Evolutionary conservation across 108 stramenopile genomes (phyloP), one percentile per base, ranked within the genome.

Genomic region (Schizochytrium sp.): DNA sequence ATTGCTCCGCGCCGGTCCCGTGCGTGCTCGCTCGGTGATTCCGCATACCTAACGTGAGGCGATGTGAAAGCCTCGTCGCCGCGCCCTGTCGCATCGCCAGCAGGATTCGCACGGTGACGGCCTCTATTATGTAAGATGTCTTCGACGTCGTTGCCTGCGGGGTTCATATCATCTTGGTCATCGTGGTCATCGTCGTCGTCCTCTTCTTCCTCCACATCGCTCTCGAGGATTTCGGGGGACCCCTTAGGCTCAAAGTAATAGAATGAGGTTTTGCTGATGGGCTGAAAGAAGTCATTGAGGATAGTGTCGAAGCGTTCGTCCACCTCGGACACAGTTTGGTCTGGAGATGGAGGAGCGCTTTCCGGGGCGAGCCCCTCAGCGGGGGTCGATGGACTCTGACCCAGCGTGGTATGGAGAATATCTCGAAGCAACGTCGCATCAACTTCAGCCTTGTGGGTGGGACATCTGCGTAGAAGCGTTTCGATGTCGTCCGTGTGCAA

Each of bases 121-220:
- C 34, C 34, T 34, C 34, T 2, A 34, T 34, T 34, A 2, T 34
- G 34, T 34, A 34, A 34, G 34, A 34, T 34, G 34, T 34, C 34
- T 34, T 34, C 34, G 34, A 34, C 34, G 34, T 34, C 34, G 34
- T 34, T 34, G 34, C 34, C 34, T 34, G 34, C 34, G 34, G 2
- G 34, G 34, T 34, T 34, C 34, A 34, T 34, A 34, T 34, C 34
- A 34, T 34, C 34, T 34, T 34, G 34, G 34, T 34, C 51, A 25
- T 83, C 76, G 10, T 83, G 43, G 23, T 83, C 76, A 23, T 83
- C 76, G n/a, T 83, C 76, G 6, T 83, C 76, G 48, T 83, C 76
- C 10, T 6, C 76, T 12, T 83, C 14, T 12, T 83, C 76, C 12
- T 53, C 76, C 6, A 45, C 76, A 34, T 53, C 45, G 51, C 48